Evolutionary conservation across 805 yeast genomes (phyloP).

Genomic region (Zygosaccharomyces gambellarensis): DNA sequence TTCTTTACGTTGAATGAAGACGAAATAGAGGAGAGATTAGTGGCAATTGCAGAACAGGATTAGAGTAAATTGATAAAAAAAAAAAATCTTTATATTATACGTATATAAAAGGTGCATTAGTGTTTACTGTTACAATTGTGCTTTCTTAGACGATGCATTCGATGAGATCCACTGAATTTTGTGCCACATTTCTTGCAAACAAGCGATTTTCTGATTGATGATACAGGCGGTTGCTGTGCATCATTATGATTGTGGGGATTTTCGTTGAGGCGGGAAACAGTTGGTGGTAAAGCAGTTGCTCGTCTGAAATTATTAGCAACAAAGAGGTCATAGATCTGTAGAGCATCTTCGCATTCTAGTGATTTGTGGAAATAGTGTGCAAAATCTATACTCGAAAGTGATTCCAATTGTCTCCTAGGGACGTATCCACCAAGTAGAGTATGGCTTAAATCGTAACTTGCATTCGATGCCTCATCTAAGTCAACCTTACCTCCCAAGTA

Average conservation of each 20-base stretch:
- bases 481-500: constrained; percentile 31
- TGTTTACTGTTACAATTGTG: constrained; percentile 19
- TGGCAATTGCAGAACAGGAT: constrained; percentile 95
- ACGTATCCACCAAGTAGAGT: constrained; percentile 33
- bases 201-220: constrained; percentile 22
- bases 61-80: constrained; percentile 29
- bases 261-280: background rate
- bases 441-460: constrained; percentile 30
- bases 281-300: background rate
- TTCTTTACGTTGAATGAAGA: constrained; percentile 74
- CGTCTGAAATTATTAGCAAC: constrained; percentile 15
- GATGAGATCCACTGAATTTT: constrained; percentile 24
- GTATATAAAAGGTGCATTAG: constrained; percentile 7
- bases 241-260: background rate
- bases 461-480: constrained; percentile 21
- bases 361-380: constrained; percentile 32
- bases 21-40: constrained; percentile 90
- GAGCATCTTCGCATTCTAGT: constrained; percentile 28
- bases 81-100: background rate
- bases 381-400: constrained; percentile 32
- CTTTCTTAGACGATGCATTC: constrained; percentile 18
- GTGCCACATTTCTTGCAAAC: constrained; percentile 27
- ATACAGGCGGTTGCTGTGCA: constrained; percentile 4
- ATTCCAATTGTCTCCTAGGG: constrained; percentile 31
- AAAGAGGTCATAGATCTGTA: constrained; percentile 25